phyloP scores from a whole-genome alignment of 345 rosid species.

The Citrus australasica region DNA sequence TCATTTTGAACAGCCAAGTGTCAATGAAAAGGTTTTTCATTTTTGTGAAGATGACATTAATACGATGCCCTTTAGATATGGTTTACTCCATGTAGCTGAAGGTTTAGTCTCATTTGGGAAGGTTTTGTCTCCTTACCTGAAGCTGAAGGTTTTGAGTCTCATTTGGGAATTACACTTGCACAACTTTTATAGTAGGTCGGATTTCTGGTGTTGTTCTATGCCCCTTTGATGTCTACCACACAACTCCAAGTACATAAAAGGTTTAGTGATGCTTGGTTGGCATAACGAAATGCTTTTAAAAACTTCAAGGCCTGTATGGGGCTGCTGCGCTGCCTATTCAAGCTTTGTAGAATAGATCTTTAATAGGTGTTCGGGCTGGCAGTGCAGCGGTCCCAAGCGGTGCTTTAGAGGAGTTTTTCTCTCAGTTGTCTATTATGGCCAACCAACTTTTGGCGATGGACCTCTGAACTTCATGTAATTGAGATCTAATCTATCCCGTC shows the following conservation, averaged over 20 bases:
- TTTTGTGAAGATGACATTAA: neutral
- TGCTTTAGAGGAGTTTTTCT: neutral
- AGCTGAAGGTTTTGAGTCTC: neutral
- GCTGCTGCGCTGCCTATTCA: too few species aligned
- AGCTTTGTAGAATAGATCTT: too few species aligned
- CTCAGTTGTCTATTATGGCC: neutral
- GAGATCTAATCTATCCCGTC: neutral
- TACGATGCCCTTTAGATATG: neutral
- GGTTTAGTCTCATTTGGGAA: neutral
- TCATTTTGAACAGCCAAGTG: neutral
- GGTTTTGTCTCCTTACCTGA: too few species aligned
- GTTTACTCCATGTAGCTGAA: neutral
- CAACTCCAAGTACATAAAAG: neutral
- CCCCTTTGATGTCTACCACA: neutral
- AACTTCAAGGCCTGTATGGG: neutral
- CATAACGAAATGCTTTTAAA: neutral
- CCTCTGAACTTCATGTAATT: neutral
- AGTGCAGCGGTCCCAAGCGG: too few species aligned
- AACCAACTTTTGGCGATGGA: neutral
- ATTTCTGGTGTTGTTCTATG: neutral
- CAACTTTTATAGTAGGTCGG: neutral
- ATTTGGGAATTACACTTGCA: neutral
- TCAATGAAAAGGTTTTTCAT: neutral
- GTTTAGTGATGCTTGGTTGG: neutral
- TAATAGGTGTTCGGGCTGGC: too few species aligned